Evolutionary conservation across 176 grass and related monocot species (phyloP).

Genomic region (Phyllostachys edulis): DNA sequence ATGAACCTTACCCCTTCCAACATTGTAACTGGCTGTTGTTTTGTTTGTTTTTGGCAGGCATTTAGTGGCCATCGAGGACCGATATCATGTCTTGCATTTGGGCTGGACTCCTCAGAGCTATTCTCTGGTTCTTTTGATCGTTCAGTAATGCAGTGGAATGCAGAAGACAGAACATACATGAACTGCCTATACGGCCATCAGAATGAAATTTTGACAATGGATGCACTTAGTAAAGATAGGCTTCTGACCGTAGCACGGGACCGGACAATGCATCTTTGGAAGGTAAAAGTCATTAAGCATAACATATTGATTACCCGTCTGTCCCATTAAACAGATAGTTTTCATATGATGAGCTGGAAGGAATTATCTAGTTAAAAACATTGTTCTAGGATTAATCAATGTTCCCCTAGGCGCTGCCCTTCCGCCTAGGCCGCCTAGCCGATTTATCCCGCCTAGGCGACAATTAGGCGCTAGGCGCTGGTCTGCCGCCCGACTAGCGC

Average conservation of each 20-base stretch:
- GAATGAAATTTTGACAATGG: constrained; percentile 76
- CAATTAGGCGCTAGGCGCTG: no score
- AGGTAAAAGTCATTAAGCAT: constrained; percentile 39
- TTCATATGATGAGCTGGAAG: neutral
- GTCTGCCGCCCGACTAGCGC: no score
- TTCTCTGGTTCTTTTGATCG: constrained; percentile 93
- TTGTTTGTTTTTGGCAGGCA: constrained; percentile 52
- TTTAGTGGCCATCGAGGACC: constrained; percentile 81
- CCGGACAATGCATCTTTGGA: constrained; percentile 87
- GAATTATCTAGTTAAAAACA: neutral
- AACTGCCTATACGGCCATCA: constrained; percentile 84
- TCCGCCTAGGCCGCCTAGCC: no score
- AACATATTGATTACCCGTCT: neutral
- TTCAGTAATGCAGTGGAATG: constrained; percentile 92
- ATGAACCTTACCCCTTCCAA: neutral
- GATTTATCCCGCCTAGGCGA: no score
- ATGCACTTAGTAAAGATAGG: constrained; percentile 74
- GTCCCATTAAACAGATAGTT: neutral
- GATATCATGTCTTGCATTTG: constrained; percentile 77
- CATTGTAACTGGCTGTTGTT: neutral
- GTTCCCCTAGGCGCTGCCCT: no score
- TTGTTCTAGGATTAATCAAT: neutral
- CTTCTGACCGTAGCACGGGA: constrained; percentile 75
- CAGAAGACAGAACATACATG: constrained; percentile 83
- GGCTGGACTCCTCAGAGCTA: constrained; percentile 63